Percentiles rank a stretch among this genome's conserved stretches.
phyloP scores from a whole-genome alignment of 768 basidiomycete species.

The Amanita pallidorosea region DNA sequence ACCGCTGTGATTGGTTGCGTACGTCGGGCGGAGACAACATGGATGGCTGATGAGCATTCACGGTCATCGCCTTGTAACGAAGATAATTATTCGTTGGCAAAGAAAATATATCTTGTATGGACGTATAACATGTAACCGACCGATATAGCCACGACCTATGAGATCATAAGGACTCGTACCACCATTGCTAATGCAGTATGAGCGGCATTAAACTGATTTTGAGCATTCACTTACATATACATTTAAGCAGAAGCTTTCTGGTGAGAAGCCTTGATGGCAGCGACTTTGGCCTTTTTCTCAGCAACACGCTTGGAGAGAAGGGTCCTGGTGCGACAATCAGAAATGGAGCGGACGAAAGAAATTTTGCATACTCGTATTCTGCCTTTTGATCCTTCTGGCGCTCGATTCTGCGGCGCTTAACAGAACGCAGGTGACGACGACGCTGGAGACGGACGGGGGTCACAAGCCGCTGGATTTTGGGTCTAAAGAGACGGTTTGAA shows the following conservation, averaged over 20 bases:
- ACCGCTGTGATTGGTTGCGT: too few species aligned
- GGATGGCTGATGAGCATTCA: background rate
- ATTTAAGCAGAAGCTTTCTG: constrained; percentile 30
- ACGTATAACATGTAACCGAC: background rate
- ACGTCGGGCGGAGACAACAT: too few species aligned
- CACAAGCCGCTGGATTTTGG: constrained; percentile 95
- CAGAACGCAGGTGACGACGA: constrained; percentile 81
- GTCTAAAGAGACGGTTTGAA: constrained; percentile 31
- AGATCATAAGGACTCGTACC: background rate
- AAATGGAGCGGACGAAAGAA: background rate
- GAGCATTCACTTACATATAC: background rate
- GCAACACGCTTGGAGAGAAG: constrained; percentile 82
- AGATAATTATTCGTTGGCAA: background rate
- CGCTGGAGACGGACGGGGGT: constrained; percentile 94
- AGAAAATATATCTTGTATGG: background rate
- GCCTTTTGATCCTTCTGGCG: constrained; percentile 91
- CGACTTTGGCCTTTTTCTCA: constrained; percentile 88
- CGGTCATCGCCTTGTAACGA: background rate
- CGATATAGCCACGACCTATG: background rate
- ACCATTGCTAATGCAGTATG: background rate
- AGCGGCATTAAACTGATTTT: background rate
- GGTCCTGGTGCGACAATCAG: constrained; percentile 24
- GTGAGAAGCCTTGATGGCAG: constrained; percentile 70
- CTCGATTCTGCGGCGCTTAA: constrained; percentile 83
- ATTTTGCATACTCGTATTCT: constrained; percentile 71